These are phyloP conservation scores for Lomentospora prolificans DNA, from an alignment of 2,329 filamentous ascomycete genomes.

Conservation along the genomic window DNA sequence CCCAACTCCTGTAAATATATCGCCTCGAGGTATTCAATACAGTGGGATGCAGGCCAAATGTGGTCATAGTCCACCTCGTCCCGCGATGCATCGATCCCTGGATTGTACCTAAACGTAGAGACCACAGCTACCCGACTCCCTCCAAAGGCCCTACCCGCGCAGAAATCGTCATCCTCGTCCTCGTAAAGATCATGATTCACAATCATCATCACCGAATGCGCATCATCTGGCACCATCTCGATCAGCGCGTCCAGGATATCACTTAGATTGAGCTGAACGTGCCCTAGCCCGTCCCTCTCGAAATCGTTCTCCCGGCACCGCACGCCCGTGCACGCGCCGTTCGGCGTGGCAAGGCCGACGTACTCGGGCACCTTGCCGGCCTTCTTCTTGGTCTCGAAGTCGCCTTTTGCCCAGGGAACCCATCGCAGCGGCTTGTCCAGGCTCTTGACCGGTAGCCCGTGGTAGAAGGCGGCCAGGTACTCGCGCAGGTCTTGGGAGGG, in stretches of 20 bases:
- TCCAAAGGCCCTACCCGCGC: slow-evolving; percentile 57
- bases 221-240: slow-evolving; percentile 42
- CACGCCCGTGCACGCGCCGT: slow-evolving; percentile 33
- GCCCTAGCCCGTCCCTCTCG: slow-evolving; percentile 38
- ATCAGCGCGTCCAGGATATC: slow-evolving; percentile 51
- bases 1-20: slow-evolving; percentile 17
- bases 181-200: slow-evolving; percentile 56
- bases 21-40: slow-evolving; percentile 35
- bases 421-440: slow-evolving; percentile 33
- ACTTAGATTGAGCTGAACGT: slow-evolving; percentile 44
- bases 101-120: slow-evolving; percentile 52
- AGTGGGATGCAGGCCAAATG: slow-evolving; percentile 57
- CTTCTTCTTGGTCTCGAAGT: slow-evolving; percentile 11
- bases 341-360: slow-evolving; percentile 34
- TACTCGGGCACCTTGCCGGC: slow-evolving; percentile 21
- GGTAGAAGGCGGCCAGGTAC: slow-evolving; percentile 39
- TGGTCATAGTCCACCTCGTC: slow-evolving; percentile 35
- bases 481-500: slow-evolving; percentile 19
- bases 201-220: slow-evolving; percentile 48
- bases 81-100: slow-evolving; percentile 29
- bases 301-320: slow-evolving; percentile 31
- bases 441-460: slow-evolving; percentile 38
- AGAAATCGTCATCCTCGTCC: slow-evolving; percentile 55
- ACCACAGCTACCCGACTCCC: slow-evolving; percentile 53
- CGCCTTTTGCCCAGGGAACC: slow-evolving; percentile 32